A percentile compares a stretch with the other conserved stretches of the same genome.
phyloP scores from a whole-genome alignment of 169 alveolate species.

The Theileria equi region DNA sequence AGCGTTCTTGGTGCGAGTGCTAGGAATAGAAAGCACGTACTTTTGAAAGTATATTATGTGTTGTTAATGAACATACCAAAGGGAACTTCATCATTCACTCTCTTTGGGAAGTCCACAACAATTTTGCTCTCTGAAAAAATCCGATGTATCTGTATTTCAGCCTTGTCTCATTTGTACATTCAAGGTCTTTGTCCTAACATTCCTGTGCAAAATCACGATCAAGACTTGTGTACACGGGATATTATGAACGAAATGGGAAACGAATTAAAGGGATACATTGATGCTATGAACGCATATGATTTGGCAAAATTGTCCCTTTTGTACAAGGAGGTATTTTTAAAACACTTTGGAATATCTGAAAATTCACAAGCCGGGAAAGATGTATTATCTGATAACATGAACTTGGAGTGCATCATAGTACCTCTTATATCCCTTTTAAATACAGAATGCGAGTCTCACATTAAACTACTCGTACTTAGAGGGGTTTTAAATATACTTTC shows the following conservation, averaged over 20 bases:
- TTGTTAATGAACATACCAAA: slow-evolving; percentile 1
- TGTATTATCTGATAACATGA: neutral
- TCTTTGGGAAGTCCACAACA: slow-evolving; percentile 17
- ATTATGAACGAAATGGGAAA: neutral
- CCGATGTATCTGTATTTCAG: slow-evolving; percentile 1
- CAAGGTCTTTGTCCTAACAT: neutral
- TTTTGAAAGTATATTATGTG: neutral
- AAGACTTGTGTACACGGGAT: too few relatives aligned
- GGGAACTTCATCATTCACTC: slow-evolving; percentile 12
- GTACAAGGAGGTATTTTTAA: neutral
- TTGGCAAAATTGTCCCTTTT: neutral
- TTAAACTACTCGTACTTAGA: slow-evolving; percentile 2
- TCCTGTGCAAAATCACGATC: too few relatives aligned
- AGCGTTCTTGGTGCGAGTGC: neutral
- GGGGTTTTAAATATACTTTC: neutral
- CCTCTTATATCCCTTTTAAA: slow-evolving; percentile 14
- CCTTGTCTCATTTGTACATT: slow-evolving; percentile 8
- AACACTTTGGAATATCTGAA: neutral
- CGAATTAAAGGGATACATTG: too few relatives aligned
- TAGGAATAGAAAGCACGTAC: neutral
- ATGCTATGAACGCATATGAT: neutral
- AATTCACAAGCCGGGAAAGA: neutral
- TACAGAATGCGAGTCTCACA: neutral
- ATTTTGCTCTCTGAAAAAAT: slow-evolving; percentile 14
- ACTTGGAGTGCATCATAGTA: slow-evolving; percentile 6